Base-by-base conservation (phyloP, 805 yeast species). In the Monosporozyma aerobia region DNA sequence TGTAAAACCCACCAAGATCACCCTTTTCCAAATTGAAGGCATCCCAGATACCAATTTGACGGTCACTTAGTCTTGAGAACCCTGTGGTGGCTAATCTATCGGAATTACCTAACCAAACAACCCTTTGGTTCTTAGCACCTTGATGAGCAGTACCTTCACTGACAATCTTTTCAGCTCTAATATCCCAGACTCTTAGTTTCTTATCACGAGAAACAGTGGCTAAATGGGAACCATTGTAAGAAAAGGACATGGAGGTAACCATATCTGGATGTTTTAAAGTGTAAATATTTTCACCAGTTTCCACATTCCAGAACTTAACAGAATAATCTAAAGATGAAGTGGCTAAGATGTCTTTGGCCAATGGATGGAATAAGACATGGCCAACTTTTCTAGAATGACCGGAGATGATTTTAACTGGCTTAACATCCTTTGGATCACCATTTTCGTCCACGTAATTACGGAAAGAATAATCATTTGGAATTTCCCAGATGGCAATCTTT, bases 361-460 rank as follows among this genome's bases (percentile, higher is more conserved):
- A 80, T 8, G 99, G 99, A 67, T 89, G 96, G 74, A 80, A 94
- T 56, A 77, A 75, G 33, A 95, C 83, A 62, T 89, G 97, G 11
- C 99, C 98, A 32, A 94, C 97, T 69, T 94, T 94, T 63, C 96
- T 79, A 47, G 85, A 75, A 67, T 94, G 99, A n/a, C 98, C 98
- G 23, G 80, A 61, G 57, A 90, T 77, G 44, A 80, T 73, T 58
- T 82, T 83, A 29, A 73, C 69, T 7, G 99, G 98, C 40, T 76
- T 72, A 37, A 90, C 73, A 65, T 90, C 96, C 60, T 73, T 73
- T 54, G 82, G 73, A 22, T 79, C 77, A 50, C 82, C 87, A 45
- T 82, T 74, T 37, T 66, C 72, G 62, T 78, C 79, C 1, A 70
- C 61, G 60, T 80, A 79, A 56, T 79, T 74, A 60, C 79, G 85